Evolutionary conservation across 2,329 filamentous ascomycete species (phyloP).

Genomic region (Orbilia brochopaga): DNA sequence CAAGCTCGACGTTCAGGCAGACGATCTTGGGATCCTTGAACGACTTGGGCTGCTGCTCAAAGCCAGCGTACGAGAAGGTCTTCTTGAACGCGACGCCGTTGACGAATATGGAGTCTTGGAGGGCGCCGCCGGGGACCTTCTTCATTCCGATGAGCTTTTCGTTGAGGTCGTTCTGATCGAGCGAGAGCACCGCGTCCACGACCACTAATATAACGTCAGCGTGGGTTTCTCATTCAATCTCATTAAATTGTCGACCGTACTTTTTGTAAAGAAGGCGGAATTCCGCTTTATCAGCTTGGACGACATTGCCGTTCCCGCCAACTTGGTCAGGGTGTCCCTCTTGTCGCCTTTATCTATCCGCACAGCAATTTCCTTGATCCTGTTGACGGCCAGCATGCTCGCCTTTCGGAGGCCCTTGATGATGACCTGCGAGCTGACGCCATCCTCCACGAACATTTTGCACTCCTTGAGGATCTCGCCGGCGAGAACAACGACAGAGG

Average conservation of each 20-base stretch:
- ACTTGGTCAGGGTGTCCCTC: conserved; percentile 83
- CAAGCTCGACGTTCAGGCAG: conserved; percentile 95
- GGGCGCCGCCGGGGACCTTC: conserved; percentile 94
- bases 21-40: conserved; percentile 96
- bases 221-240: conserved; percentile 8
- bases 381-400: conserved; percentile 90
- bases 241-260: conserved; percentile 62
- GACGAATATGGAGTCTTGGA: conserved; percentile 95
- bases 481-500: conserved; percentile 94
- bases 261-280: conserved; percentile 95
- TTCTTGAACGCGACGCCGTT: conserved; percentile 99
- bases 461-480: conserved; percentile 97
- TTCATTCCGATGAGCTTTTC: conserved; percentile 98
- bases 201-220: conserved; percentile 71
- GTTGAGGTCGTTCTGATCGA: conserved; percentile 96
- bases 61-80: conserved; percentile 98
- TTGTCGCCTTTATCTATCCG: conserved; percentile 80
- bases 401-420: conserved; percentile 93
- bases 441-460: conserved; percentile 94
- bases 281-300: conserved; percentile 99
- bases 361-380: conserved; percentile 96
- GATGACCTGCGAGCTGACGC: conserved; percentile 95
- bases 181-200: conserved; percentile 90
- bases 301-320: conserved; percentile 96
- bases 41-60: conserved; percentile 97